These are phyloP conservation scores for Platanus orientalis DNA, from an alignment of 164 flowering plant genomes.

Conservation along the genomic window DNA sequence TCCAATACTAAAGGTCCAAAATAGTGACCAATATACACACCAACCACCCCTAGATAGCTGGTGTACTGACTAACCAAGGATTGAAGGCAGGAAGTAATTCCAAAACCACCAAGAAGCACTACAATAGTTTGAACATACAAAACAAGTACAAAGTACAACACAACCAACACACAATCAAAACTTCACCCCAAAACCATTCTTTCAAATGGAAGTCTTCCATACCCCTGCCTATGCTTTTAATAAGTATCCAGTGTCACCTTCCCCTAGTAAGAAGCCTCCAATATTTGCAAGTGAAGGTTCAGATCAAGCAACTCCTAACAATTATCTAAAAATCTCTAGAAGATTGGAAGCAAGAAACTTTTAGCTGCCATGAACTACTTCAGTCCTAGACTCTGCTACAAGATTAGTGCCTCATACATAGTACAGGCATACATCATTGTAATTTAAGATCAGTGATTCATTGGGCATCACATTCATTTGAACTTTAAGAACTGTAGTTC, in stretches of 20 bases:
- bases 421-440: no score
- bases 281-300: not conserved
- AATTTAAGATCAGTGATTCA: no score
- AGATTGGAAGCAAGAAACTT: not conserved
- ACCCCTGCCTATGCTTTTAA: not conserved
- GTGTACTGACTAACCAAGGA: not conserved
- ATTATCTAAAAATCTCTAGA: not conserved
- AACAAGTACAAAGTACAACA: not conserved
- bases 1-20: not conserved
- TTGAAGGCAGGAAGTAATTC: not conserved
- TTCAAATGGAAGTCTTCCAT: not conserved
- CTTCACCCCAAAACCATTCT: conserved; percentile 3
- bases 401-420: no score
- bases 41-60: no score
- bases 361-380: conserved; percentile 15
- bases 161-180: conserved; percentile 1
- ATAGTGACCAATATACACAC: not conserved
- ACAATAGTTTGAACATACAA: not conserved
- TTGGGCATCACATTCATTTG: no score
- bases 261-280: not conserved
- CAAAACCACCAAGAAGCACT: not conserved
- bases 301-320: not conserved
- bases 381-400: conserved; percentile 12
- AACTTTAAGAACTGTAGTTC: no score
- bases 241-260: not conserved